Conservation (phyloP, 305 asterid species). For the Lippia alba region DNA sequence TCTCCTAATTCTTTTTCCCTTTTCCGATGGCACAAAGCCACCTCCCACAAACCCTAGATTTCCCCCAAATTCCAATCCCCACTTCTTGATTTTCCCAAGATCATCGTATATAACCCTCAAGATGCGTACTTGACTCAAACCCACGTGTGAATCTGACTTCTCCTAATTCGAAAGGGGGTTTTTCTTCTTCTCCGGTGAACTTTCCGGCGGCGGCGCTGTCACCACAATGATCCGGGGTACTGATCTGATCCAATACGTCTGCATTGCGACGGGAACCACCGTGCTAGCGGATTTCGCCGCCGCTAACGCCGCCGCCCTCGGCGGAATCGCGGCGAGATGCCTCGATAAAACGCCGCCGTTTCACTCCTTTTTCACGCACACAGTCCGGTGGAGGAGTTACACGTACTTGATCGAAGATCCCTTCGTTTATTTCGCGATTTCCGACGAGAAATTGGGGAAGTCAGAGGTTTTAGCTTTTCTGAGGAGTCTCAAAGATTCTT, state of each 20-base stretch:
- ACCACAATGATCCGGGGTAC: slow-evolving; percentile 61
- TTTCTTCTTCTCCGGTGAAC: neutral
- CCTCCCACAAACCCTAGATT: slow-evolving; percentile 39
- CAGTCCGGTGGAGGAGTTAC: slow-evolving; percentile 69
- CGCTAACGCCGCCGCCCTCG: slow-evolving; percentile 73
- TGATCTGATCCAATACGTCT: slow-evolving; percentile 64
- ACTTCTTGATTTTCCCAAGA: neutral
- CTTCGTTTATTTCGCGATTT: slow-evolving; percentile 69
- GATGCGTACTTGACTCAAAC: neutral
- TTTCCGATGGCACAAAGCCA: slow-evolving; percentile 46
- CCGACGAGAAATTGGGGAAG: slow-evolving; percentile 61
- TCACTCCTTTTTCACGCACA: slow-evolving; percentile 76
- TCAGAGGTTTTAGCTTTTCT: slow-evolving; percentile 61
- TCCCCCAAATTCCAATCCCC: neutral
- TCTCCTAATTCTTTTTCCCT: slow-evolving; percentile 18
- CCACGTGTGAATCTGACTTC: neutral
- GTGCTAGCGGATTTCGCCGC: slow-evolving; percentile 85
- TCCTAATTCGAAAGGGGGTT: neutral
- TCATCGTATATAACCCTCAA: neutral
- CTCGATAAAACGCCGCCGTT: slow-evolving; percentile 69
- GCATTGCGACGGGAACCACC: slow-evolving; percentile 72
- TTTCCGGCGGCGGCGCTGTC: slow-evolving; percentile 3
- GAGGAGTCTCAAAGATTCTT: slow-evolving; percentile 58
- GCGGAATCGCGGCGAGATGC: slow-evolving; percentile 69
- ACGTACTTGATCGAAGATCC: slow-evolving; percentile 61